Conservation (phyloP, 1,284 basidiomycete genomes). For the Fomes fomentarius region DNA sequence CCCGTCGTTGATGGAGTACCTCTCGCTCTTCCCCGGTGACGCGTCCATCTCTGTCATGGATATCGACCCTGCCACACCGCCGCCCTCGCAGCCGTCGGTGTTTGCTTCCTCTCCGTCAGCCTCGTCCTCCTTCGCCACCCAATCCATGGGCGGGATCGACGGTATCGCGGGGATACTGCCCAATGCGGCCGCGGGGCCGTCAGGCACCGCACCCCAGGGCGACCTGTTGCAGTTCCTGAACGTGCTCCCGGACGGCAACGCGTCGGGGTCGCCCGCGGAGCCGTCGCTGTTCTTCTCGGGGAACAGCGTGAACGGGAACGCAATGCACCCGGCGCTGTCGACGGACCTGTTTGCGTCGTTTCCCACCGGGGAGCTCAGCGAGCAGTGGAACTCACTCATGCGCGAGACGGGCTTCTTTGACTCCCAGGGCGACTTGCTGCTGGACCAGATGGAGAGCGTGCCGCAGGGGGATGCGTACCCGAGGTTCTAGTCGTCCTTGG, state of each 20-base stretch:
- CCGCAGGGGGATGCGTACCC: constrained; percentile 4
- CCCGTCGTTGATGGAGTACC: constrained; percentile 53
- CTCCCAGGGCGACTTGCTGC: constrained; percentile 16
- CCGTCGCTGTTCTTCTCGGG: constrained; percentile 9
- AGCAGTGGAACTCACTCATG: constrained; percentile 38
- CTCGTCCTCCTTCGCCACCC: not conserved
- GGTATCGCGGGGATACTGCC: not conserved
- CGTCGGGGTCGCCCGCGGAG: constrained; percentile 3
- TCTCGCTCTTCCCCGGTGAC: constrained; percentile 42
- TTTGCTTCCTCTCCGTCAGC: too few species aligned
- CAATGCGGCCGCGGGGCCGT: not conserved
- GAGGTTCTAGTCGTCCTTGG: constrained; percentile 4
- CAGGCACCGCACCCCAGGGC: not conserved
- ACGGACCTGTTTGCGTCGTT: constrained; percentile 18
- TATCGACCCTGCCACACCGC: constrained; percentile 1
- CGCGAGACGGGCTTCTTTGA: constrained; percentile 34
- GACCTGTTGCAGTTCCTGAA: constrained; percentile 16
- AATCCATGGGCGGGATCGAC: not conserved
- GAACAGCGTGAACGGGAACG: too few species aligned
- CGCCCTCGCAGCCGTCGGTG: too few species aligned
- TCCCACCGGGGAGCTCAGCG: constrained; percentile 26
- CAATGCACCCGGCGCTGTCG: constrained; percentile 9
- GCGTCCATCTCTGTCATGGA: constrained; percentile 32
- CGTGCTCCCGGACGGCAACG: constrained; percentile 10
- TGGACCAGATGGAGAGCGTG: not conserved